These are phyloP conservation scores for Linanthus parryae DNA, from an alignment of 148 eudicot species.

Conservation along the genomic window DNA sequence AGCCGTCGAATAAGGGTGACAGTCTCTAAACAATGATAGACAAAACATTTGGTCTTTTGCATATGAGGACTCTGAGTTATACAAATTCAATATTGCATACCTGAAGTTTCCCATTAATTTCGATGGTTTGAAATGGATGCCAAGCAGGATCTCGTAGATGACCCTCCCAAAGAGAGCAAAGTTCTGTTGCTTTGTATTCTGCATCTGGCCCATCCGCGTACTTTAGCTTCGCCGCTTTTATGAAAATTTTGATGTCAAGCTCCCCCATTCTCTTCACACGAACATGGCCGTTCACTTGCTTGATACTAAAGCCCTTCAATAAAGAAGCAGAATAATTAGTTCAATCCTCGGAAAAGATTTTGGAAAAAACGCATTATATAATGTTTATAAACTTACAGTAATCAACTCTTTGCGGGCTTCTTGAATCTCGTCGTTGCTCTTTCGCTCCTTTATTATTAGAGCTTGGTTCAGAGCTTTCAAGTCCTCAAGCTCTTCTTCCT, in stretches of 20 bases:
- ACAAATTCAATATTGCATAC: too few relatives aligned
- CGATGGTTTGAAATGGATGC: slow-evolving; percentile 76
- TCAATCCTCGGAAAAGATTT: not conserved
- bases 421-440: slow-evolving; percentile 82
- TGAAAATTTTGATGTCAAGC: slow-evolving; percentile 62
- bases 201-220: slow-evolving; percentile 54
- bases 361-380: slow-evolving; percentile 2
- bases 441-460: slow-evolving; percentile 73
- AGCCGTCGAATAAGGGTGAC: too few relatives aligned
- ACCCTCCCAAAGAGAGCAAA: slow-evolving; percentile 89
- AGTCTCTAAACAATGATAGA: too few relatives aligned
- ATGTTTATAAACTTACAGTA: slow-evolving; percentile 65
- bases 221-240: slow-evolving; percentile 59
- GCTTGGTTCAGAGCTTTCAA: slow-evolving; percentile 74
- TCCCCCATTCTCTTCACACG: slow-evolving; percentile 93
- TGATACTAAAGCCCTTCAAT: not conserved
- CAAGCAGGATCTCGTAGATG: slow-evolving; percentile 86
- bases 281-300: not conserved
- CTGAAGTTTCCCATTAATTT: slow-evolving; percentile 32
- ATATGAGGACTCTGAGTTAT: too few relatives aligned
- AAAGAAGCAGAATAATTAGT: not conserved
- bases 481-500: slow-evolving; percentile 61
- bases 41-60: too few relatives aligned
- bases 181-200: slow-evolving; percentile 74
- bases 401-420: slow-evolving; percentile 96